phyloP scores from a whole-genome alignment of 2,329 filamentous ascomycete genomes.

The Botrytis galanthina region DNA sequence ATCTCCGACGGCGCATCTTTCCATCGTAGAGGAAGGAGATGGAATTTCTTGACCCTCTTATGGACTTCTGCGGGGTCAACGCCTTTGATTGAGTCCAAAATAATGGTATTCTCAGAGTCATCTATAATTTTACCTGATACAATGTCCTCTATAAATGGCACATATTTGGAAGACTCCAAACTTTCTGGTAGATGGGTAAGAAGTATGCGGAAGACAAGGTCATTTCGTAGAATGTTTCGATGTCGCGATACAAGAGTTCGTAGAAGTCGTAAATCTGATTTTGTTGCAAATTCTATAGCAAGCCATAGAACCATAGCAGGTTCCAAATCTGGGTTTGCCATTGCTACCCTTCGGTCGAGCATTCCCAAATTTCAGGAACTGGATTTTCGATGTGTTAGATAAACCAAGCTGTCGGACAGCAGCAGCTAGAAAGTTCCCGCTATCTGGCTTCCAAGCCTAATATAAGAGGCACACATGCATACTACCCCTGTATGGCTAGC shows the following conservation, averaged over 20 bases:
- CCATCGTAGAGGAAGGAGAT: constrained; percentile 56
- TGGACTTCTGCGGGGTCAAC: constrained; percentile 62
- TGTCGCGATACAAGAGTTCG: constrained; percentile 57
- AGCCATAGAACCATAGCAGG: constrained; percentile 69
- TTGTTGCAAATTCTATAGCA: constrained; percentile 66
- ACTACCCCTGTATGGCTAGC: constrained; percentile 1
- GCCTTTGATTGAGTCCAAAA: constrained; percentile 54
- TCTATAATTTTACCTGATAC: constrained; percentile 28
- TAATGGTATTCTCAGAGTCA: constrained; percentile 46
- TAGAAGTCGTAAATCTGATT: constrained; percentile 62
- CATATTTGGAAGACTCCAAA: constrained; percentile 60
- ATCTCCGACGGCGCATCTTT: constrained; percentile 48
- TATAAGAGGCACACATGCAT: background rate
- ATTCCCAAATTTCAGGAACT: constrained; percentile 1
- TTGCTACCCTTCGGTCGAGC: constrained; percentile 27
- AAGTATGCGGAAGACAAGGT: constrained; percentile 68
- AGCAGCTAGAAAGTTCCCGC: constrained; percentile 18
- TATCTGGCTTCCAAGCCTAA: background rate
- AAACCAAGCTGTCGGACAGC: background rate
- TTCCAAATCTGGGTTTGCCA: constrained; percentile 48
- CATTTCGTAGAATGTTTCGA: constrained; percentile 56
- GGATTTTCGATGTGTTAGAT: background rate
- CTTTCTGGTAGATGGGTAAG: constrained; percentile 77
- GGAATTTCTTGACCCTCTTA: constrained; percentile 63
- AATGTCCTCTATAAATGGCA: constrained; percentile 59